Percentiles rank a stretch among this genome's conserved stretches.
Conservation (phyloP, 495 filamentous ascomycete species). For the Glonium stellatum region DNA sequence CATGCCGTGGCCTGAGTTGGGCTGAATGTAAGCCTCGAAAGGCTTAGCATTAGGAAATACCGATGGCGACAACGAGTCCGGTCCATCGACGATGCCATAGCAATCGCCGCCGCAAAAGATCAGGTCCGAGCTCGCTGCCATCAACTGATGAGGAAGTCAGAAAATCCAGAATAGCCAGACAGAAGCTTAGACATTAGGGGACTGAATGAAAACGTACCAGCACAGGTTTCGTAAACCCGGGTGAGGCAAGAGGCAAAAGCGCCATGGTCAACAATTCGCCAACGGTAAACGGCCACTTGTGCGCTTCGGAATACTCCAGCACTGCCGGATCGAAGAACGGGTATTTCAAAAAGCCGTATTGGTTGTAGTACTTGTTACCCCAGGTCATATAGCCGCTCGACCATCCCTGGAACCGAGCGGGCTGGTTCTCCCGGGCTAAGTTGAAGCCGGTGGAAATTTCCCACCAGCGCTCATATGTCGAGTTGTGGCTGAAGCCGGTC, state of each 20-base stretch:
- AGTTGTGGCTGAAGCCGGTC: slow-evolving; percentile 10
- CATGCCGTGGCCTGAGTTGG: slow-evolving; percentile 21
- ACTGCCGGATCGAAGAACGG: slow-evolving; percentile 19
- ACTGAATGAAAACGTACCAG: not conserved
- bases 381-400: slow-evolving; percentile 15
- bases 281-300: not conserved
- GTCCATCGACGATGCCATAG: not conserved
- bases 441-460: slow-evolving; percentile 8
- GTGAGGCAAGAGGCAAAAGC: not conserved
- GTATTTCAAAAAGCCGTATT: slow-evolving; percentile 19
- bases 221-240: not conserved
- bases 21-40: slow-evolving; percentile 22
- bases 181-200: not conserved
- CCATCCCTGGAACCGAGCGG: slow-evolving; percentile 12
- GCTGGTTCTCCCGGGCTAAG: slow-evolving; percentile 15
- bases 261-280: not conserved
- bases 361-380: slow-evolving; percentile 16
- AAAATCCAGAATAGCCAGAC: not conserved
- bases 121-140: slow-evolving; percentile 1
- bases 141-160: not conserved
- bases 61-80: not conserved
- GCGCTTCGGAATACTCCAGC: slow-evolving; percentile 4
- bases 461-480: not conserved
- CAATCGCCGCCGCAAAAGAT: slow-evolving; percentile 19
- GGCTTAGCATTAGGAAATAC: slow-evolving; percentile 12